Base-by-base conservation (phyloP, 78 protist species). In the Dictyostelium intermedium region DNA sequence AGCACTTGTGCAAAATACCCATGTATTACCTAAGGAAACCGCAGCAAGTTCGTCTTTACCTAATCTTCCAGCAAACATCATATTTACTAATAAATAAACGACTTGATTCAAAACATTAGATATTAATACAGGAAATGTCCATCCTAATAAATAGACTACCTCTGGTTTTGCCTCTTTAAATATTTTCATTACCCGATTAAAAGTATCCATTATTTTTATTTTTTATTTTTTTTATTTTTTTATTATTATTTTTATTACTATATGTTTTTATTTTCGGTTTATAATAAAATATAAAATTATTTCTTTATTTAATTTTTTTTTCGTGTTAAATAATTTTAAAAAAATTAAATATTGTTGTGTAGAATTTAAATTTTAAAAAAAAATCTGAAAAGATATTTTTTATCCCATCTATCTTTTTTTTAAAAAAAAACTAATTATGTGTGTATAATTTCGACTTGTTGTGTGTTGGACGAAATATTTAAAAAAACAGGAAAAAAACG, bases 61-160 rank as follows among this genome's bases (percentile, higher is more conserved):
- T 3, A 89, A 5, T 27, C 53, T 74, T 6, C 94, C 94, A 7
- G 45, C 87, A 47, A 80, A 89, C 6, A 50, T 60, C 94, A 89
- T 89, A 32, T 89, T 89, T 23, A 89, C 82, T 25, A 89, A 61
- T 16, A 89, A 35, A 80, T 89, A 89, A 23, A 66, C 94, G n/a
- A 89, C 94, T 32, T 80, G 43, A 70, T 78, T 89, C 20, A 78
- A 80, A 34, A 89, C 37, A 80, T 89, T 89, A 0, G 83, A 53
- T 32, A 89, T 73, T 13, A 89, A 32, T 5, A 89, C 83, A 32
- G 94, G 94, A 84, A 84, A 89, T 18, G 87, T 78, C 94, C 94
- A 89, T 6, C 47, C 27, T 27, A 89, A 69, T n/a, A 89, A 70
- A 35, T 60, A 89, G 5, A 80, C 20, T 10, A 89, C 47, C 34